Conservation (phyloP, 371 early-diverging fungal species). For the Mucor piriformis region DNA sequence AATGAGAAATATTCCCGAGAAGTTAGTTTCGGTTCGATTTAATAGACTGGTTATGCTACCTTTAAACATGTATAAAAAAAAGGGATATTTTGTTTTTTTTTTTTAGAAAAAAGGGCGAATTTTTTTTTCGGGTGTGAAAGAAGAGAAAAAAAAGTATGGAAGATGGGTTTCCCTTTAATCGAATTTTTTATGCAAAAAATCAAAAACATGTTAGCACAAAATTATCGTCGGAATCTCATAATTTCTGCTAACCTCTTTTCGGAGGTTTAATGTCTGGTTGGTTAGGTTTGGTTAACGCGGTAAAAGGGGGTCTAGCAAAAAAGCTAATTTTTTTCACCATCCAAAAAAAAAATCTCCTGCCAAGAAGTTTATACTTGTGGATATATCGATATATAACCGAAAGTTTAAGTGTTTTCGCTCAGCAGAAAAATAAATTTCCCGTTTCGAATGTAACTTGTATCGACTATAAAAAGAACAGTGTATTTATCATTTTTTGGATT, state of each 20-base stretch:
- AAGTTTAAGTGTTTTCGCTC: slow-evolving; percentile 17
- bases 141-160: slow-evolving; percentile 1
- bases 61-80: slow-evolving; percentile 21
- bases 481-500: neutral
- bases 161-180: neutral
- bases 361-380: neutral
- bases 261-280: slow-evolving; percentile 19
- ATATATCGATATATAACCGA: slow-evolving; percentile 11
- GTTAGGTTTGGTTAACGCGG: slow-evolving; percentile 1
- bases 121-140: neutral
- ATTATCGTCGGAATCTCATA: slow-evolving; percentile 4
- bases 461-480: slow-evolving; percentile 10
- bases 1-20: slow-evolving; percentile 6
- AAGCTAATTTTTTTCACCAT: neutral
- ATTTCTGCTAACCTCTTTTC: slow-evolving; percentile 6
- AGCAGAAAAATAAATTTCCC: slow-evolving; percentile 17
- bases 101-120: neutral
- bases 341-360: slow-evolving; percentile 19
- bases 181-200: slow-evolving; percentile 16
- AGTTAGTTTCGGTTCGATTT: slow-evolving; percentile 20
- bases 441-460: slow-evolving; percentile 33
- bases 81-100: slow-evolving; percentile 1
- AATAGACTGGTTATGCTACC: slow-evolving; percentile 9
- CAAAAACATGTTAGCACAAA: neutral
- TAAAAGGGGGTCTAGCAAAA: slow-evolving; percentile 1